Conservation (phyloP, 2,329 filamentous ascomycete species). For the Didymella pinodella region DNA sequence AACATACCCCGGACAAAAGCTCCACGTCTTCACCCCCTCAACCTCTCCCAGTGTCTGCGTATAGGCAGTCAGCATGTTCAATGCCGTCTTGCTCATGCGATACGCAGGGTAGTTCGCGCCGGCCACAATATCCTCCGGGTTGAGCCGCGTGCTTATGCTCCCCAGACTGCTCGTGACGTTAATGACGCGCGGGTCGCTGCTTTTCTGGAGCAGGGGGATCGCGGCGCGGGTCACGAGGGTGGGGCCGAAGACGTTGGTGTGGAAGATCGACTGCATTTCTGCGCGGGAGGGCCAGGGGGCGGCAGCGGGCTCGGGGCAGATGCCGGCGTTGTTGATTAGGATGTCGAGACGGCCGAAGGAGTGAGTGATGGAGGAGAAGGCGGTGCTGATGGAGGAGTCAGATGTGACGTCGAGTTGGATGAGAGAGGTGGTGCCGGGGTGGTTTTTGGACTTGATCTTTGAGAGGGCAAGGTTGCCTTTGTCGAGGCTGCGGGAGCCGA, state of each 20-base stretch:
- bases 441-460: constrained; percentile 36
- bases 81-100: constrained; percentile 37
- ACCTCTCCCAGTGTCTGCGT: constrained; percentile 50
- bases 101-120: constrained; percentile 11
- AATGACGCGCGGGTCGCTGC: background rate
- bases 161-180: background rate
- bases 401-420: constrained; percentile 48
- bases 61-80: constrained; percentile 41
- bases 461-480: constrained; percentile 43
- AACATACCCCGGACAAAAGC: constrained; percentile 44
- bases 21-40: constrained; percentile 35
- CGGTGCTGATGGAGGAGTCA: constrained; percentile 45
- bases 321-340: constrained; percentile 84
- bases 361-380: constrained; percentile 40
- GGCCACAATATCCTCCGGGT: constrained; percentile 10
- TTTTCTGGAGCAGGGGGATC: constrained; percentile 8
- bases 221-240: constrained; percentile 4
- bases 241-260: constrained; percentile 6
- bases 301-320: constrained; percentile 40
- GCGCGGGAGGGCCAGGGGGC: constrained; percentile 4
- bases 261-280: background rate
- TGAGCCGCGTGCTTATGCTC: background rate
- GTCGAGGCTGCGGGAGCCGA: constrained; percentile 42
- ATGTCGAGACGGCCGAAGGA: constrained; percentile 68
- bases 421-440: constrained; percentile 40